A percentile compares a stretch with the other conserved stretches of the same genome.
phyloP scores from a whole-genome alignment of 2,329 filamentous ascomycete genomes.

The Sclerotinia trifoliorum region DNA sequence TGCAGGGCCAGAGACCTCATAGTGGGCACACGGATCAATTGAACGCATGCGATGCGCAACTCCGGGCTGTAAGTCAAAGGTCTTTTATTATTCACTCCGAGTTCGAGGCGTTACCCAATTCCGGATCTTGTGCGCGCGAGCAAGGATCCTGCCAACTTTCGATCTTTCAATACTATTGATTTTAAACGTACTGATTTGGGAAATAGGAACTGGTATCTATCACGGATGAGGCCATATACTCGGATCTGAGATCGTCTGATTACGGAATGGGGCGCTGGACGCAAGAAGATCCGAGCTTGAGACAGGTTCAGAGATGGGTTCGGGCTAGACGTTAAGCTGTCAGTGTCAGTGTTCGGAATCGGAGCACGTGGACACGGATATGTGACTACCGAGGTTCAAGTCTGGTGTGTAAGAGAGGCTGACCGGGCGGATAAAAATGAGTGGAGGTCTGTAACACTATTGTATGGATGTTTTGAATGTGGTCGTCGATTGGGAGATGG shows the following conservation, averaged over 20 bases:
- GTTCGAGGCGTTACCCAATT: not conserved
- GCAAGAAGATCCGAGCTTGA: conserved; percentile 59
- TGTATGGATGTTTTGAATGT: not conserved
- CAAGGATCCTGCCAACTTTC: not conserved
- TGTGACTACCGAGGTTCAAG: not conserved
- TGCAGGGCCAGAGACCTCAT: conserved; percentile 52
- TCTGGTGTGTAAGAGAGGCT: not conserved
- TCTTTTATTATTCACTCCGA: not conserved
- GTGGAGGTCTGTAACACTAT: not conserved
- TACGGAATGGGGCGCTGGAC: conserved; percentile 59
- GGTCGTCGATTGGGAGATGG: not conserved
- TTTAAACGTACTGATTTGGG: not conserved
- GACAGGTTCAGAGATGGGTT: conserved; percentile 59
- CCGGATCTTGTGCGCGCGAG: not conserved
- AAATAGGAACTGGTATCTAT: conserved; percentile 54
- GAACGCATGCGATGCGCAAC: conserved; percentile 54
- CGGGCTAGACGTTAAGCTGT: conserved; percentile 42
- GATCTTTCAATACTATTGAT: not conserved
- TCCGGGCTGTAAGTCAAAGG: conserved; percentile 52
- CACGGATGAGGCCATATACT: conserved; percentile 59
- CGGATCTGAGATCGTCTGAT: conserved; percentile 54
- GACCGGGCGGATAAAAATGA: not conserved
- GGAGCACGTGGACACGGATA: not conserved
- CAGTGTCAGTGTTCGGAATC: not conserved
- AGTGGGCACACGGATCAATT: conserved; percentile 51